A percentile compares a stretch with the other conserved stretches of the same genome.
These are phyloP conservation scores for Aspergillus ostianus DNA, from an alignment of 495 filamentous ascomycete species.

Conservation along the genomic window DNA sequence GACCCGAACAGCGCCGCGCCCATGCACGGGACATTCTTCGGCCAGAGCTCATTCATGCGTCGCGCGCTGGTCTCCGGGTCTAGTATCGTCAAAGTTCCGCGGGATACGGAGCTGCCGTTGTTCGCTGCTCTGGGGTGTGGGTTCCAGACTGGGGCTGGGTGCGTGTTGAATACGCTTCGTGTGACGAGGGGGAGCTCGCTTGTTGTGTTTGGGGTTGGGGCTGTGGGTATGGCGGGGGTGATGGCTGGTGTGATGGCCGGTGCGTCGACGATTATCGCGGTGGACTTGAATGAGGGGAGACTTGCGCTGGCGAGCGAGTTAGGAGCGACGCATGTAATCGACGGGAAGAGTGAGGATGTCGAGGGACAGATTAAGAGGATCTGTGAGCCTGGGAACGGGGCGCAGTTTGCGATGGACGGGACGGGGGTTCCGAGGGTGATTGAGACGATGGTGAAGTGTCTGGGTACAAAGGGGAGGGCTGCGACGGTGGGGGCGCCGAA, in stretches of 20 bases:
- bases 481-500: constrained; percentile 16
- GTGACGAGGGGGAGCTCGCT: constrained; percentile 20
- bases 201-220: constrained; percentile 31
- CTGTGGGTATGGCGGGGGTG: constrained; percentile 33
- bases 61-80: constrained; percentile 23
- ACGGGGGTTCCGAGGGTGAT: constrained; percentile 16
- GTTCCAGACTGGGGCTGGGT: constrained; percentile 39
- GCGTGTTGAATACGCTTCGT: constrained; percentile 29
- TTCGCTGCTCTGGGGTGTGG: constrained; percentile 41
- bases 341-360: neutral
- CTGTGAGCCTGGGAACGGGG: constrained; percentile 5
- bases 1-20: constrained; percentile 1
- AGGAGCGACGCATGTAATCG: constrained; percentile 24
- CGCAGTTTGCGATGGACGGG: constrained; percentile 17
- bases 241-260: constrained; percentile 21
- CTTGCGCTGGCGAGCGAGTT: constrained; percentile 33
- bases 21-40: constrained; percentile 33
- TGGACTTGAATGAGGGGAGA: constrained; percentile 31
- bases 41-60: constrained; percentile 32
- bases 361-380: constrained; percentile 8
- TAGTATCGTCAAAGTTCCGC: constrained; percentile 25
- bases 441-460: constrained; percentile 16
- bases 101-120: constrained; percentile 20
- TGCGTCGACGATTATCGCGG: constrained; percentile 29
- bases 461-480: constrained; percentile 15